Base-by-base conservation (phyloP, 352 stramenopile species). In the Albugo laibachii region DNA sequence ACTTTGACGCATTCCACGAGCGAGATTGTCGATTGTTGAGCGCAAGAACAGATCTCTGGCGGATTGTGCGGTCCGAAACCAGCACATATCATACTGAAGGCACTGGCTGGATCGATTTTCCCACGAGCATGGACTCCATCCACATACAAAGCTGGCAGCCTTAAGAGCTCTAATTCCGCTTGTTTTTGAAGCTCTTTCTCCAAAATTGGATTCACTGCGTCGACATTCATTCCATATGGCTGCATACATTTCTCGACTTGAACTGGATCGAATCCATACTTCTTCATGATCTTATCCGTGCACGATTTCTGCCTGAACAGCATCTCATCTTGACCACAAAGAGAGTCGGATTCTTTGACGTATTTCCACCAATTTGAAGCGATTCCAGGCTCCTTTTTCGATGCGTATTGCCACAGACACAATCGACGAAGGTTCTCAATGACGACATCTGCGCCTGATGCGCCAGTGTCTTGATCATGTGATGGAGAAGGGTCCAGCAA, bases 291-390 rank as follows among this genome's bases (percentile, higher is more conserved):
- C 66, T 95, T 84, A 18, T 83, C 69, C 8, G 87, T 73, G 46
- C 92, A 97, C 34, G 61, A 65, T 48, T 73, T 65, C 52, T 94
- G 78, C 37, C 87, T 80, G 56, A 95, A 95, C 12, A 73, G 65
- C 35, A 70, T 72, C 42, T 88, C 75, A 45, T 86, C 63, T 54
- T 85, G 59, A 15, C 86, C 72, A 53, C 91, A 97, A 24, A 80
- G 66, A 40, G 71, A 61, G 6, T 80, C 70, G 59, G 94, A 97
- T 43, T 93, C 81, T 49, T 83, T 76, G 5, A 97, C 72, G 54
- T 98, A 98, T 51, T 95, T 79, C 89, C 89, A 98, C 86, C 87
- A 98, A 56, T 80, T 74, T 18, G 74, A 49, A 11, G 89, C 92
- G 21, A 97, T 66, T 46, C 91, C 92, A 11, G 43, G 20, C 27